Evolutionary conservation across 176 grass and related monocot genomes (phyloP), one percentile per base, ranked within the genome.

Genomic region (Coix lacrymajobi): DNA sequence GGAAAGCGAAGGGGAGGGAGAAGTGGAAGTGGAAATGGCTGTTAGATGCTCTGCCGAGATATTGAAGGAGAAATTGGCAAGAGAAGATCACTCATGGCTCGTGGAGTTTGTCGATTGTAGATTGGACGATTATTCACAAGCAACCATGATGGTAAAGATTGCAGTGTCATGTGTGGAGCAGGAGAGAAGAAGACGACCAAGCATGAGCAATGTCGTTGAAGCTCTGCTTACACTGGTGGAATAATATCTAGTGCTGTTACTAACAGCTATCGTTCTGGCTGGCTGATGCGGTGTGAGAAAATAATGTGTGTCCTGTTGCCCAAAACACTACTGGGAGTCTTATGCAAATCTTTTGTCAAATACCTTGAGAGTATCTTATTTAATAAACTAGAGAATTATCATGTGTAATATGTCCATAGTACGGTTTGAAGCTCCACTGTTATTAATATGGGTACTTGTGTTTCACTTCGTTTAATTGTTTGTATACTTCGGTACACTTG

Each of bases 121-220:
- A 28, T 36, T 84, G 32, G 65, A 79, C 9, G 81, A 81, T 29
- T 45, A 32, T 22, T 68, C 34, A 28, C 64, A 92, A 78, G 82
- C 75, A 28, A 48, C 9, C 33, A 17, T 73, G 29, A 84, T 92
- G 64, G 28, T 88, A 31, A 81, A 86, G 19, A 66, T 92, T 61
- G 78, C 82, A 16, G 70, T 76, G 40, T 77, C 22, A 56, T 92
- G 79, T 46, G 25, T 88, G 34, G 82, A 90, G 84, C 85, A 88
- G 45, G 90, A 86, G 12, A 84, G 80, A 56, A 70, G 39, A 22
- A 84, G 41, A 56, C 88, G 85, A 32, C 87, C 82, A 14, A 76
- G 48, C 83, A 95, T 88, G 81, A 49, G 26, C 33, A n/a, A 73
- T 38, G 84, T 83, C 0, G 84, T 90, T 37, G 64, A 71, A 33